Evolutionary conservation across 2,329 filamentous ascomycete genomes (phyloP).

Genomic region (Hypomyces rosellus): DNA sequence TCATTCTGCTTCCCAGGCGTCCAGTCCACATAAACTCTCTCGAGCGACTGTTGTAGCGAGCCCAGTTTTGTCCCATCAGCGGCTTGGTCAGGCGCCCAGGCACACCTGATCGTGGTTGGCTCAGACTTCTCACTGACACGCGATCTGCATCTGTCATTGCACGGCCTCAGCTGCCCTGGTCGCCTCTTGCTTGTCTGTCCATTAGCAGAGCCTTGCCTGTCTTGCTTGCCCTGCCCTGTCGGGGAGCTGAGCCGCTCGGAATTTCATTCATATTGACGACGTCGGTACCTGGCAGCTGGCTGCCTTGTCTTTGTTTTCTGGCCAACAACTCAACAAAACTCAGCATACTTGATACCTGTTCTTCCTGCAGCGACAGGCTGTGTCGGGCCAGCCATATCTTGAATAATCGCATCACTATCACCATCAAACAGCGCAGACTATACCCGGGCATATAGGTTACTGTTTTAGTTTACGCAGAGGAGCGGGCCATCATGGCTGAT

Average conservation of each 20-base stretch:
- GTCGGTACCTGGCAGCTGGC: slow-evolving; percentile 3
- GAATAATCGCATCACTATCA: background rate
- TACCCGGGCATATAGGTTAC: background rate
- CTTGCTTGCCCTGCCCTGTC: background rate
- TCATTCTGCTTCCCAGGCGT: slow-evolving; percentile 1
- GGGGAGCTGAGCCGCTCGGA: background rate
- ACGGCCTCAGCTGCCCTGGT: background rate
- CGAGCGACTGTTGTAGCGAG: background rate
- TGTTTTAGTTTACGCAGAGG: background rate
- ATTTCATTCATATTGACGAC: slow-evolving; percentile 2
- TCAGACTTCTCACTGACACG: background rate
- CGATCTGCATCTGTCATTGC: background rate
- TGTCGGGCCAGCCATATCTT: background rate
- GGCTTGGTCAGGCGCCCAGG: slow-evolving; percentile 1
- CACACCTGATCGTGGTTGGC: slow-evolving; percentile 2
- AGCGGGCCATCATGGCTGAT: slow-evolving; percentile 20
- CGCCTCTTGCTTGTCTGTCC: background rate
- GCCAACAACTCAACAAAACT: background rate
- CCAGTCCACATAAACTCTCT: background rate
- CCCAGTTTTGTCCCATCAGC: background rate
- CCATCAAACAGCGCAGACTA: background rate
- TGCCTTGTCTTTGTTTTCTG: background rate
- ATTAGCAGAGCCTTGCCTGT: background rate
- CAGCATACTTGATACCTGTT: background rate
- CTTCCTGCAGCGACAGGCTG: background rate